phyloP scores from a whole-genome alignment of 495 filamentous ascomycete genomes.

The Penicillium verhagenii region DNA sequence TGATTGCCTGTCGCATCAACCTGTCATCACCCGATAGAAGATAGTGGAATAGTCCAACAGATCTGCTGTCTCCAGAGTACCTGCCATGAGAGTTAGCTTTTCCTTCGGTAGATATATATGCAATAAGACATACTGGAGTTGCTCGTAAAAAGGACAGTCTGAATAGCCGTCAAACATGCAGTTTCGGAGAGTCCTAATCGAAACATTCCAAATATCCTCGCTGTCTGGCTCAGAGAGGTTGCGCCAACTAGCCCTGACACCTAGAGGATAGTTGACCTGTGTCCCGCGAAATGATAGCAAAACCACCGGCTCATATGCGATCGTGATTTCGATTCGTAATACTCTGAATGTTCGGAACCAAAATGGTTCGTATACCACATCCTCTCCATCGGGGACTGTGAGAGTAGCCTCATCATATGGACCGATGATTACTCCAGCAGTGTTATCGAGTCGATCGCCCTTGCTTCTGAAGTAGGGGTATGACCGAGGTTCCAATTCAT shows the following conservation, averaged over 20 bases:
- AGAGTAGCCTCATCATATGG: constrained; percentile 32
- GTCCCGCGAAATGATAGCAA: constrained; percentile 19
- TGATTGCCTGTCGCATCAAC: constrained; percentile 38
- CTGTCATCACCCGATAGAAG: constrained; percentile 37
- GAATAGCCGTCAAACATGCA: constrained; percentile 44
- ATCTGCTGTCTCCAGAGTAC: constrained; percentile 33
- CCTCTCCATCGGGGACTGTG: constrained; percentile 7
- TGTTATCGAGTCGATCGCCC: constrained; percentile 31
- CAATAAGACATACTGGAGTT: constrained; percentile 37
- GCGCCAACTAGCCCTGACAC: constrained; percentile 27
- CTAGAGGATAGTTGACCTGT: constrained; percentile 35
- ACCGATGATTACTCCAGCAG: constrained; percentile 30
- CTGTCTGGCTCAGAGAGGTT: constrained; percentile 15
- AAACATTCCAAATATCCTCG: constrained; percentile 32
- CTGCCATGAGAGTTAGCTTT: constrained; percentile 5
- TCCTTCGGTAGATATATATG: too few relatives aligned
- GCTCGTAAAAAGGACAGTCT: constrained; percentile 43
- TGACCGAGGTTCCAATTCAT: constrained; percentile 37
- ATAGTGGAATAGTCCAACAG: constrained; percentile 37
- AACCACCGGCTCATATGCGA: constrained; percentile 16
- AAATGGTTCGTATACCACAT: constrained; percentile 33
- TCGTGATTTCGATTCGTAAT: constrained; percentile 27
- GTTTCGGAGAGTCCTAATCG: constrained; percentile 33
- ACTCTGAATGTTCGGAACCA: constrained; percentile 43
- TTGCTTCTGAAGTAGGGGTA: constrained; percentile 42